Conservation (phyloP, 2,329 filamentous ascomycete species). For the Colletotrichum lini region DNA sequence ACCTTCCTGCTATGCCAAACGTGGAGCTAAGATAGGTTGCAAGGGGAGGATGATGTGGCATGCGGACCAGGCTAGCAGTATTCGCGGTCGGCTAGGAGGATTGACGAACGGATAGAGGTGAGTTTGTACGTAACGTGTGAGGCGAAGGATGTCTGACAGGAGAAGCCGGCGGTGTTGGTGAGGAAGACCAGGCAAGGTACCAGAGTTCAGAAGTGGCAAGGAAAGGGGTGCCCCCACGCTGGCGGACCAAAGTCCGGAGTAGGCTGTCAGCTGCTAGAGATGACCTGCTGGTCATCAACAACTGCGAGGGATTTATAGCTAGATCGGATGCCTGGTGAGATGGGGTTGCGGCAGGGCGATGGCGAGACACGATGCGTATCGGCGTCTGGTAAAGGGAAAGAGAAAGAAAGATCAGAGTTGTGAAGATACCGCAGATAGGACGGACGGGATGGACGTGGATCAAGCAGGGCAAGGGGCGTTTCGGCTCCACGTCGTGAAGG, state of each 20-base stretch:
- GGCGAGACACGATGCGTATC: neutral
- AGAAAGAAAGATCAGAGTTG: slow-evolving; percentile 6
- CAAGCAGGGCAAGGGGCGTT: slow-evolving; percentile 9
- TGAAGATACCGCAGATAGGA: slow-evolving; percentile 8
- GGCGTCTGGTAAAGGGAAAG: neutral
- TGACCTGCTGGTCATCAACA: neutral
- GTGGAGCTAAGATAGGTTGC: neutral
- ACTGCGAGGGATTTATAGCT: neutral
- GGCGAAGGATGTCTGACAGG: slow-evolving; percentile 11
- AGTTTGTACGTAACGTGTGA: slow-evolving; percentile 24
- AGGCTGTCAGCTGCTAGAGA: neutral
- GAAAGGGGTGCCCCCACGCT: slow-evolving; percentile 27
- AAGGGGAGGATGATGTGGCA: slow-evolving; percentile 3
- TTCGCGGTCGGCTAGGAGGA: neutral
- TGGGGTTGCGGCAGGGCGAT: neutral
- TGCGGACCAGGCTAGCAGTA: slow-evolving; percentile 2
- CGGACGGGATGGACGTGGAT: slow-evolving; percentile 6
- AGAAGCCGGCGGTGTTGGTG: neutral
- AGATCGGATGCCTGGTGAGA: neutral
- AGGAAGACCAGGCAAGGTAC: slow-evolving; percentile 17
- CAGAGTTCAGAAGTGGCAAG: slow-evolving; percentile 18
- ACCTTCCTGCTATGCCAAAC: slow-evolving; percentile 1
- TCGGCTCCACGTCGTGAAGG: slow-evolving; percentile 16
- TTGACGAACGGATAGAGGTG: neutral
- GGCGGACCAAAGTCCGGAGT: slow-evolving; percentile 12